Percentiles rank a stretch among this genome's conserved stretches.
Evolutionary conservation across 129 eudicot genomes (phyloP).

Genomic region (Silybum marianum): DNA sequence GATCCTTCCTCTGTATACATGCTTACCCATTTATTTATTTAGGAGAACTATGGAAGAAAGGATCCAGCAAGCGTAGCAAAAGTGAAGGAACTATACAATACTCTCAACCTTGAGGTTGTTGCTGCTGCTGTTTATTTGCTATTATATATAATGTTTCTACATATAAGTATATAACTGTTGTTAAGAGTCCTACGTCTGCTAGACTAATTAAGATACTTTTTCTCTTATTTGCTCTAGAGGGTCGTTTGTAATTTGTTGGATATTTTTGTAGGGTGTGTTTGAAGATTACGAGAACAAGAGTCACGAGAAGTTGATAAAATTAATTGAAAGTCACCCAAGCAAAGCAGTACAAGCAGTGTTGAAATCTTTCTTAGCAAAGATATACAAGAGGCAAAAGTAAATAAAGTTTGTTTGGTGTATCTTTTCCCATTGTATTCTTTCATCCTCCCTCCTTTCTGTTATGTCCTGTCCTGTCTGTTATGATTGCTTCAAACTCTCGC

Average conservation of each 20-base stretch:
- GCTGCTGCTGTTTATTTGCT: no score
- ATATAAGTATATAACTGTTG: neutral
- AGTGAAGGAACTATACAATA: slow-evolving; percentile 57
- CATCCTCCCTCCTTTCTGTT: neutral
- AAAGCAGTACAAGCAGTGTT: slow-evolving; percentile 68
- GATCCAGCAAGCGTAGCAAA: slow-evolving; percentile 63
- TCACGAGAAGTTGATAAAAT: slow-evolving; percentile 53
- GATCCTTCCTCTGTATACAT: neutral
- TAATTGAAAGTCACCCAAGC: slow-evolving; percentile 76
- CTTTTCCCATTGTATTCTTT: neutral
- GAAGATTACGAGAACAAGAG: slow-evolving; percentile 63
- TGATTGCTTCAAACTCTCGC: neutral
- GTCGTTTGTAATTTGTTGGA: neutral
- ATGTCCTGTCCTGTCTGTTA: no score
- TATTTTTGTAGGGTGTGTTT: slow-evolving; percentile 51
- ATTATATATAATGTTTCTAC: no score
- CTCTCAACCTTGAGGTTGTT: slow-evolving; percentile 66
- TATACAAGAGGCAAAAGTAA: slow-evolving; percentile 71
- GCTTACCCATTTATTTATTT: neutral
- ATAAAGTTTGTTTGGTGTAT: slow-evolving; percentile 18
- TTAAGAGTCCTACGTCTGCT: neutral
- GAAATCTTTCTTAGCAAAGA: slow-evolving; percentile 71
- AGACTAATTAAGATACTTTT: neutral
- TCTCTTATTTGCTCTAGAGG: neutral
- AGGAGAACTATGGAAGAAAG: slow-evolving; percentile 75